These are phyloP conservation scores for Aureobasidium sp. DNA, from an alignment of 2,329 filamentous ascomycete species.

Conservation along the genomic window DNA sequence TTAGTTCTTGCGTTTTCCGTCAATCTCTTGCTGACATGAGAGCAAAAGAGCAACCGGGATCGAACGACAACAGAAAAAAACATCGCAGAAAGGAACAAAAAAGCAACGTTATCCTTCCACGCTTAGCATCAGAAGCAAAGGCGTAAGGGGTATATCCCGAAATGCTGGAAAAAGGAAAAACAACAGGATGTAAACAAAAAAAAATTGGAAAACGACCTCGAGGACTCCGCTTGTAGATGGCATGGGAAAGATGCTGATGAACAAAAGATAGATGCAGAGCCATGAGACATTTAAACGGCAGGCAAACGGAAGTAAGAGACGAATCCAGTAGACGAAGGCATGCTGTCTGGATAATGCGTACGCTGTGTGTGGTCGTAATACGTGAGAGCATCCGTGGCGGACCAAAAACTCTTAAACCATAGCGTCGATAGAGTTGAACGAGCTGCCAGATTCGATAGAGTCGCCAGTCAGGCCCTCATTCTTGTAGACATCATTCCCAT, in stretches of 20 bases:
- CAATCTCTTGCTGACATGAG: neutral
- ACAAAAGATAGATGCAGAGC: neutral
- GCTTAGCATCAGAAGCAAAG: neutral
- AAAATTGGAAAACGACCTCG: neutral
- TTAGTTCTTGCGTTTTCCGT: neutral
- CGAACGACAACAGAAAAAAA: neutral
- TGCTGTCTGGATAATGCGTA: neutral
- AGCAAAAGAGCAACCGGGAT: neutral
- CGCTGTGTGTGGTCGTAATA: neutral
- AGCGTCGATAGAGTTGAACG: neutral
- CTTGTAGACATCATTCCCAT: neutral
- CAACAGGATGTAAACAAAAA: neutral
- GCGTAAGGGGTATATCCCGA: neutral
- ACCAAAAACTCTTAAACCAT: neutral
- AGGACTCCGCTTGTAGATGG: neutral
- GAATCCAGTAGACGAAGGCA: neutral
- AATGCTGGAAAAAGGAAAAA: constrained; percentile 42
- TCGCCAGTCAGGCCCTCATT: constrained; percentile 4
- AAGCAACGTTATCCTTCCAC: neutral
- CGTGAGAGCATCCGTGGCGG: neutral
- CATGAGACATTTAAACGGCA: neutral
- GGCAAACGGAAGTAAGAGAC: neutral
- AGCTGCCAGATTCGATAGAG: constrained; percentile 41
- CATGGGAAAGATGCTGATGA: neutral
- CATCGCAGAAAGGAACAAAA: neutral